These are phyloP conservation scores for Fragilariopsis cylindrus DNA, from an alignment of 108 stramenopile species.

Conservation along the genomic window DNA sequence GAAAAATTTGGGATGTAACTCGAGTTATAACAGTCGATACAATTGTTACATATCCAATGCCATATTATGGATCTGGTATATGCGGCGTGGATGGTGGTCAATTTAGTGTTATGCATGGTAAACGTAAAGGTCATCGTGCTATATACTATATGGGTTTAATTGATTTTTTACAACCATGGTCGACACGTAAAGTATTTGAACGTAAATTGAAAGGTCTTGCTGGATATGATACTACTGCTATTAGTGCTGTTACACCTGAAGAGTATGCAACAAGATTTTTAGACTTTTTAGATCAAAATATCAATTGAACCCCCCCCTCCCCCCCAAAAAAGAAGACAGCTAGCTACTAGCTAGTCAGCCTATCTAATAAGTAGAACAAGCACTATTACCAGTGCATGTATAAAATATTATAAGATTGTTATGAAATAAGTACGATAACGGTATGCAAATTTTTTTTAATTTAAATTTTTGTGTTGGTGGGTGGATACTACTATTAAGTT, in stretches of 20 bases:
- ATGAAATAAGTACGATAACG: too few species aligned
- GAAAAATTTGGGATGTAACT: slow-evolving; percentile 12
- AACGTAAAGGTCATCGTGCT: slow-evolving; percentile 54
- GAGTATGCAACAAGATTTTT: slow-evolving; percentile 78
- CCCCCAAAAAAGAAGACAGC: neutral
- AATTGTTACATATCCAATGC: slow-evolving; percentile 49
- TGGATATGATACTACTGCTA: slow-evolving; percentile 65
- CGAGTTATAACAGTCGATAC: slow-evolving; percentile 22
- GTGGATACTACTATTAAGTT: too few species aligned
- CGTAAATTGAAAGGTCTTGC: slow-evolving; percentile 65
- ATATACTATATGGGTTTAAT: slow-evolving; percentile 86
- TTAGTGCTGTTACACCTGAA: slow-evolving; percentile 80
- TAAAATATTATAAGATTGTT: too few species aligned
- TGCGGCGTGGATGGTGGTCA: slow-evolving; percentile 76
- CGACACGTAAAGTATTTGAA: slow-evolving; percentile 65
- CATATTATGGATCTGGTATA: slow-evolving; percentile 71
- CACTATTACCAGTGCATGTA: too few species aligned
- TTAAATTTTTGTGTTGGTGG: too few species aligned
- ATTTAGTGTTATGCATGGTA: slow-evolving; percentile 61
- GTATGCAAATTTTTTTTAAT: too few species aligned
- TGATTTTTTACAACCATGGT: slow-evolving; percentile 91
- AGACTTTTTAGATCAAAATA: slow-evolving; percentile 62
- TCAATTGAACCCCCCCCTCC: slow-evolving; percentile 42
- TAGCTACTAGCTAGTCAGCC: too few species aligned
- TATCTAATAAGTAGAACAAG: too few species aligned